Percentiles rank a stretch among this genome's conserved stretches.
Conservation (phyloP, 257 asterid genomes). For the Solanum gandarillasii region DNA sequence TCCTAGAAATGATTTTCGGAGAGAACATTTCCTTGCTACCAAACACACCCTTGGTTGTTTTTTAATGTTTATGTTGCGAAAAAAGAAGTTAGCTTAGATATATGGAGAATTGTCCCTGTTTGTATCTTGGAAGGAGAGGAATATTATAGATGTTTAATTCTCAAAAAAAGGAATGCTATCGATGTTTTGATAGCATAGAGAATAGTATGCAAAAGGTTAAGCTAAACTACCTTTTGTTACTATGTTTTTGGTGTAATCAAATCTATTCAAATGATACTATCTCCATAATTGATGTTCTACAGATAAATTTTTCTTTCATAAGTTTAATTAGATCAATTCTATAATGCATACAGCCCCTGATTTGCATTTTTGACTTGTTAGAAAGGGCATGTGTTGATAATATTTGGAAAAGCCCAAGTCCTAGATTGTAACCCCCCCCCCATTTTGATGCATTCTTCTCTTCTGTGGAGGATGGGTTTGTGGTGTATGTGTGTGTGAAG, state of each 20-base stretch:
- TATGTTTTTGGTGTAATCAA: not conserved
- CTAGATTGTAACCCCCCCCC: not conserved
- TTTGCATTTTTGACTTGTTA: not conserved
- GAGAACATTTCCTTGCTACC: not conserved
- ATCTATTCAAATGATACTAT: no score
- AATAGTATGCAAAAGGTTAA: not conserved
- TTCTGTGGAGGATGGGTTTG: not conserved
- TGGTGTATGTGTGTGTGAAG: not conserved
- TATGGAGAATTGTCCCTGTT: no score
- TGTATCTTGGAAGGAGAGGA: not conserved
- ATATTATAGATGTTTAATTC: no score
- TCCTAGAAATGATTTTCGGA: not conserved
- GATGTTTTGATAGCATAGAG: not conserved
- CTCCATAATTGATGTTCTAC: not conserved
- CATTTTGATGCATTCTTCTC: not conserved
- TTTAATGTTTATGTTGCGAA: not conserved
- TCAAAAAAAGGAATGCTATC: not conserved
- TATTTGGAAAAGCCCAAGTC: not conserved
- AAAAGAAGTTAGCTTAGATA: not conserved
- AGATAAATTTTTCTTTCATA: not conserved
- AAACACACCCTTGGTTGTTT: not conserved
- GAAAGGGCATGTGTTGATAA: not conserved
- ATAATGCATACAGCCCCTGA: not conserved
- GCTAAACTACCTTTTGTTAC: not conserved
- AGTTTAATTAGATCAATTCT: not conserved